These are phyloP conservation scores for Craspedostauros australis DNA, from an alignment of 108 stramenopile genomes.

Conservation along the genomic window DNA sequence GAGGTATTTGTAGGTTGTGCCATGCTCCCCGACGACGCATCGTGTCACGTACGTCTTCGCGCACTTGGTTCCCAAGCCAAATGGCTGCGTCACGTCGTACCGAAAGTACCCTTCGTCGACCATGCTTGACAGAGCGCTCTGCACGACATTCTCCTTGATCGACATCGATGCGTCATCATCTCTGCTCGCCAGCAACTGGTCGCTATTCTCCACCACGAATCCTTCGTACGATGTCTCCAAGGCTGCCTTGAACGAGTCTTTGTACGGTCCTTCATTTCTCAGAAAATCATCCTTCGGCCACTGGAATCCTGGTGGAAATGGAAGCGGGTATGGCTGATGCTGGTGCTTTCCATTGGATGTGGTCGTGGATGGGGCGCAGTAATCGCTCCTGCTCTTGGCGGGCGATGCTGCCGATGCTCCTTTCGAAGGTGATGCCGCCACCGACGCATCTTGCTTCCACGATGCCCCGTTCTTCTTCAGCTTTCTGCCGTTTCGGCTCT, in stretches of 20 bases:
- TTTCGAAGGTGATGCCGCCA: too few species aligned
- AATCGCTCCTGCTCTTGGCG: too few species aligned
- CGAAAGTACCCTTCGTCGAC: constrained; percentile 21
- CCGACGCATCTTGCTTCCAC: too few species aligned
- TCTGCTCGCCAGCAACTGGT: background rate
- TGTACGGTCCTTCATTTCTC: constrained; percentile 19
- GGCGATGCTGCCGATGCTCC: too few species aligned
- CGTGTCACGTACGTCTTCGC: constrained; percentile 71
- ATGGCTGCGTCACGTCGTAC: constrained; percentile 50
- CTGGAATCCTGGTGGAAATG: background rate
- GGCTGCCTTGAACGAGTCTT: constrained; percentile 31
- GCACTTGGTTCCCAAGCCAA: constrained; percentile 57
- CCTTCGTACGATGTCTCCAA: constrained; percentile 43
- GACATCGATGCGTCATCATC: background rate
- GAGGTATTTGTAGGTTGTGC: constrained; percentile 86
- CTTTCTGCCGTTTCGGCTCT: too few species aligned
- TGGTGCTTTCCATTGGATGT: too few species aligned
- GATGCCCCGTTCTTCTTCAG: too few species aligned
- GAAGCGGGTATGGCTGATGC: too few species aligned
- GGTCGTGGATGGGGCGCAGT: too few species aligned
- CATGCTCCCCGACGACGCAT: constrained; percentile 57
- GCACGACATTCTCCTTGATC: background rate
- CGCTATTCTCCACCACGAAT: constrained; percentile 37
- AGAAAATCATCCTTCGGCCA: constrained; percentile 9
- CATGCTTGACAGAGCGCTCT: constrained; percentile 23